Evolutionary conservation across 2,329 filamentous ascomycete genomes (phyloP).

Genomic region (Scortechinia acanthostroma): DNA sequence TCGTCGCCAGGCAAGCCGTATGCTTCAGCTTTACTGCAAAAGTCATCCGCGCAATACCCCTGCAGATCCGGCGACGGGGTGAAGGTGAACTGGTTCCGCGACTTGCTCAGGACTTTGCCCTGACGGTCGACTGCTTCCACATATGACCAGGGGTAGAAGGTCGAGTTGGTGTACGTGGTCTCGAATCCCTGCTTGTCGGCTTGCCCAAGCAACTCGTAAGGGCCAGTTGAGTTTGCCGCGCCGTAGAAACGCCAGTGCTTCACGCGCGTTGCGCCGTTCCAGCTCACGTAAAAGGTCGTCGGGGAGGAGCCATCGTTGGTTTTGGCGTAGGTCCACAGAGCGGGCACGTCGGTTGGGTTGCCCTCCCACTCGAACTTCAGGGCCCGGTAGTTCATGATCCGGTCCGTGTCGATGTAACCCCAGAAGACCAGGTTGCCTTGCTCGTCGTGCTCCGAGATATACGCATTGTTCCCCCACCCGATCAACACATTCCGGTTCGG

Average conservation of each 20-base stretch:
- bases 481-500: slow-evolving; percentile 14
- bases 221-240: slow-evolving; percentile 18
- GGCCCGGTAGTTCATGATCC: slow-evolving; percentile 13
- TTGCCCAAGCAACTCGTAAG: slow-evolving; percentile 25
- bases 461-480: slow-evolving; percentile 20
- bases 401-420: neutral
- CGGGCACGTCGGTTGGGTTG: slow-evolving; percentile 4
- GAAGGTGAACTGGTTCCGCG: neutral
- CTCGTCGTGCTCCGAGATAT: slow-evolving; percentile 11
- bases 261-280: slow-evolving; percentile 41
- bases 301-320: neutral
- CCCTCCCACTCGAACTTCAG: slow-evolving; percentile 20
- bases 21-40: neutral
- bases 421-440: slow-evolving; percentile 10
- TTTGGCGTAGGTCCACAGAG: neutral
- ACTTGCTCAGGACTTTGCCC: neutral
- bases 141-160: neutral
- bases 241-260: slow-evolving; percentile 39
- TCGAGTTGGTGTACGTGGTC: slow-evolving; percentile 13
- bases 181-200: slow-evolving; percentile 31
- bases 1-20: neutral
- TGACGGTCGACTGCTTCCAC: neutral
- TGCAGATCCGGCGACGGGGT: neutral
- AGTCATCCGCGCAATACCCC: neutral
- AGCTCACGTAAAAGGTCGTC: slow-evolving; percentile 34